Base-by-base conservation (phyloP, 2,329 filamentous ascomycete species). In the Fusarium sp. region DNA sequence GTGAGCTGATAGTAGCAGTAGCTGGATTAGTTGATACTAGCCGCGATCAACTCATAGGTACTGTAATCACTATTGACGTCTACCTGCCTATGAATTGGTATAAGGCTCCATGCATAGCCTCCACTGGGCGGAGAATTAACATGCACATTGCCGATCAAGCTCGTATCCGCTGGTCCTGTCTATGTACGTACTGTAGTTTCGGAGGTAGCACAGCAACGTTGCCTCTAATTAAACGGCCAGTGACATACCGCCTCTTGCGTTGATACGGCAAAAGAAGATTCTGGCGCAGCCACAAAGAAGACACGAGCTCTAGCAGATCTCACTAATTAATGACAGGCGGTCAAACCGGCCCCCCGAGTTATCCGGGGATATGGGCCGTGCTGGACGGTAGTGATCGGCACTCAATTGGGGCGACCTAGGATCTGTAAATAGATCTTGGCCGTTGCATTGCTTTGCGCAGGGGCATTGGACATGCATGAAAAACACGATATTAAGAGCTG, bases 381-480 rank as follows among this genome's bases (percentile, higher is more conserved):
- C 46, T 41, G 53, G 23, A 18, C 20, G 47, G 39, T 33, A 46
- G 35, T 14, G 58, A 63, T 63, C 58, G 51, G 45, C 60, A 47
- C 5, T 51, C 29, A 37, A 43, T 39, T 20, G 58, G 21, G 42
- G 58, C 58, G 25, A 63, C 39, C 29, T 63, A 63, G 63, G 59
- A 20, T 41, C 59, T 57, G 60, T 58, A 63, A 63, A 63, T 64
- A 63, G 60, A 64, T 46, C 29, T 36, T 39, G 31, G 15, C 20
- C 33, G 23, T 33, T 31, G 27, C 11, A 4, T 31, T 31, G 31
- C 14, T 33, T 51, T 37, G 33, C 41, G 17, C 31, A 33, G 41
- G 47, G 23, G 40, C 17, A 15, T 23, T 35, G 25, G 39, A 13
- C 11, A 55, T 25, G 47, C 37, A 46, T 61, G 42, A 43, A 60